phyloP scores from a whole-genome alignment of 768 basidiomycete species.

The Termitomyces sp. region DNA sequence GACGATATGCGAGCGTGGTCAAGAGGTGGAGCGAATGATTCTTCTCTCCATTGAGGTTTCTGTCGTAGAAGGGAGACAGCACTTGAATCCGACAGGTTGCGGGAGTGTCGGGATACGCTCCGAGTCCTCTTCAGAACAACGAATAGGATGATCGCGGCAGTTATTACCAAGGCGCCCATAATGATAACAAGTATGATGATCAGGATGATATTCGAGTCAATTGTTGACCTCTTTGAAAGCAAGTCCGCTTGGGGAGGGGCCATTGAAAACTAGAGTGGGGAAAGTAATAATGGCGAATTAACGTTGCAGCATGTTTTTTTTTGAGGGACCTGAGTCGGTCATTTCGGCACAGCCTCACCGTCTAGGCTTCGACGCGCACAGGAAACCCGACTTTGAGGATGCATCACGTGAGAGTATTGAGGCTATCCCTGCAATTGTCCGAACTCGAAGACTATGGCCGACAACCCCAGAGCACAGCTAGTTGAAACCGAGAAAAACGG shows the following conservation, averaged over 20 bases:
- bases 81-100: not conserved
- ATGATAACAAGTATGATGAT: not conserved
- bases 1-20: not conserved
- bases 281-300: not conserved
- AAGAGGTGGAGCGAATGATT: not conserved
- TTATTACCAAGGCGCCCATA: not conserved
- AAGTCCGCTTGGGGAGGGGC: not conserved
- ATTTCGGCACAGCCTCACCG: conserved; percentile 10
- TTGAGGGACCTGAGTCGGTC: not conserved
- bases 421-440: not conserved
- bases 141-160: not conserved
- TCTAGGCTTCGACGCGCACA: no score
- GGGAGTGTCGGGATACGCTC: not conserved
- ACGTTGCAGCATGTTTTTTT: not conserved
- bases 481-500: not conserved
- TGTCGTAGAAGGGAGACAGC: conserved; percentile 1
- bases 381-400: not conserved
- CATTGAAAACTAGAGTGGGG: not conserved
- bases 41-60: not conserved
- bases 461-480: not conserved
- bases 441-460: no score
- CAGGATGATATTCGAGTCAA: not conserved
- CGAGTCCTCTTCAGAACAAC: not conserved
- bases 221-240: not conserved
- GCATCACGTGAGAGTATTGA: not conserved